Evolutionary conservation across 371 early-diverging fungal genomes (phyloP).

Genomic region (Mortierella sp.): DNA sequence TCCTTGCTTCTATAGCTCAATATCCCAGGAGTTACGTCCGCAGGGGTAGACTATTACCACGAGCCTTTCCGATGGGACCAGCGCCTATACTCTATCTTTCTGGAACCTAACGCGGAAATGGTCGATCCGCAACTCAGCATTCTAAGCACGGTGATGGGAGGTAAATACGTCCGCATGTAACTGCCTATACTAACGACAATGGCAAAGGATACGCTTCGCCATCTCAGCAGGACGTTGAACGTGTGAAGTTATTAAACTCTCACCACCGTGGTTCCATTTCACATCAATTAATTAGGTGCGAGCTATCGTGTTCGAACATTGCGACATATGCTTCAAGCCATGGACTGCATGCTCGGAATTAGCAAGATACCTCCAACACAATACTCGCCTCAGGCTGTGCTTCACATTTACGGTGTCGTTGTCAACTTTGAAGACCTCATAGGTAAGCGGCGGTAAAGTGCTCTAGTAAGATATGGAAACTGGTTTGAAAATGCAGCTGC

Average conservation of each 20-base stretch:
- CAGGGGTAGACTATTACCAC: conserved; percentile 69
- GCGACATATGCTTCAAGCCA: conserved; percentile 62
- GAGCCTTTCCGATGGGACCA: conserved; percentile 89
- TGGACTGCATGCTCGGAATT: conserved; percentile 69
- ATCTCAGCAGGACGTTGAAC: neutral
- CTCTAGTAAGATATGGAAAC: neutral
- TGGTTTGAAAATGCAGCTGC: neutral
- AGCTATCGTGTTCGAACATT: conserved; percentile 62
- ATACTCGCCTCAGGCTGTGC: conserved; percentile 56
- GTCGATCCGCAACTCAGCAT: conserved; percentile 66
- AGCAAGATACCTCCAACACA: conserved; percentile 61
- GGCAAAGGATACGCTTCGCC: neutral
- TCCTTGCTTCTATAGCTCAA: conserved; percentile 53
- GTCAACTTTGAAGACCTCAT: conserved; percentile 70
- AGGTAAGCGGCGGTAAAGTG: conserved; percentile 31
- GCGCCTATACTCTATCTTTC: conserved; percentile 69
- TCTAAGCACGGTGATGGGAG: conserved; percentile 78
- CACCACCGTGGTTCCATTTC: neutral
- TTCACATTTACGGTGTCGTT: conserved; percentile 67
- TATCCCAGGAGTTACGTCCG: conserved; percentile 68
- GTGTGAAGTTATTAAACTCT: neutral
- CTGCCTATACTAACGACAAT: neutral
- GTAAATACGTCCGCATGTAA: conserved; percentile 31
- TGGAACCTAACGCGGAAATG: conserved; percentile 62
- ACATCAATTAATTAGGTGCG: conserved; percentile 42